Evolutionary conservation across 345 rosid species (phyloP).

Genomic region (Eucalyptus erythrocorys): DNA sequence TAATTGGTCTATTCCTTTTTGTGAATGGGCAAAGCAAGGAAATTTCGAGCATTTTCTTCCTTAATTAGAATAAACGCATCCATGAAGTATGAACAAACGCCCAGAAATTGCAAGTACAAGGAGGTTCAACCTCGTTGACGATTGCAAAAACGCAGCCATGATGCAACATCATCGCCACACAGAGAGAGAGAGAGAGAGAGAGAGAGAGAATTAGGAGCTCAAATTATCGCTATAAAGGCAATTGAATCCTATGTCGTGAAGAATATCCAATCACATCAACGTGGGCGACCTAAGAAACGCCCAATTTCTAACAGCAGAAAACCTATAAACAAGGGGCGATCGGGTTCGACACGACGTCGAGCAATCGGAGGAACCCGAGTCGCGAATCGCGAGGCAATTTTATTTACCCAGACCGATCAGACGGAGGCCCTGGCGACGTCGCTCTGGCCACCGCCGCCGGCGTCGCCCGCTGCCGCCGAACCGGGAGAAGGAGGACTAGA

Average conservation of each 20-base stretch:
- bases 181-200: neutral
- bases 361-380: neutral
- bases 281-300: neutral
- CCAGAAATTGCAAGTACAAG: neutral
- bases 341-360: neutral
- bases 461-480: neutral
- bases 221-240: neutral
- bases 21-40: neutral
- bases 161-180: neutral
- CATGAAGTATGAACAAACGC: neutral
- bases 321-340: neutral
- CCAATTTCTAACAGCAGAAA: neutral
- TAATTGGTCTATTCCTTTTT: neutral
- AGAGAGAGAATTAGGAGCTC: neutral
- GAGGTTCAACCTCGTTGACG: neutral
- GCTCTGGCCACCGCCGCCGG: neutral
- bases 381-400: neutral
- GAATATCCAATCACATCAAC: neutral
- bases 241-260: neutral
- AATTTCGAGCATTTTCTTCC: neutral
- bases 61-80: neutral
- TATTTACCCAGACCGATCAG: neutral
- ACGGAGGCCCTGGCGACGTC: neutral
- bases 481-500: constrained; percentile 18
- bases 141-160: neutral